Conservation (phyloP, 129 eudicot genomes). For the Lonicera japonica region DNA sequence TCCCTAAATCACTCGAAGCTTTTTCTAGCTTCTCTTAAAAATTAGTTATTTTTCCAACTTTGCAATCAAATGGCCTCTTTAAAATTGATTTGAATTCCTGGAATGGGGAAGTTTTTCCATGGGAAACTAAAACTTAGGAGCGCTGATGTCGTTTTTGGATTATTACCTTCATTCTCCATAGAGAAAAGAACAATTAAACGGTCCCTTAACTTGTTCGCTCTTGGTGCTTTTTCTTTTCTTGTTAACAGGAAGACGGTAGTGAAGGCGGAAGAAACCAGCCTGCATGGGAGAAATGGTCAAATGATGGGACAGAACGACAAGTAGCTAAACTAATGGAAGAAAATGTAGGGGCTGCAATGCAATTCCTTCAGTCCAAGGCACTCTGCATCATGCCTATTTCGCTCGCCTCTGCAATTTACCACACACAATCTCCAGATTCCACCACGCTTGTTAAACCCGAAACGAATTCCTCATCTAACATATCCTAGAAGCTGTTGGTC, state of each 20-base stretch:
- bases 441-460: slow-evolving; percentile 66
- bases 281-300: slow-evolving; percentile 99
- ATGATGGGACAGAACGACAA: slow-evolving; percentile 89
- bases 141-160: too few species aligned
- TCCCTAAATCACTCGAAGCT: too few species aligned
- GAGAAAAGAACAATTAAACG: too few species aligned
- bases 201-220: too few species aligned
- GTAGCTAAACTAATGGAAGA: slow-evolving; percentile 97
- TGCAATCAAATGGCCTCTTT: too few species aligned
- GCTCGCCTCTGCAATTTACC: slow-evolving; percentile 90
- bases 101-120: too few species aligned
- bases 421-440: slow-evolving; percentile 74
- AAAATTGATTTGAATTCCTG: too few species aligned
- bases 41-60: too few species aligned
- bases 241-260: slow-evolving; percentile 58
- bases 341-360: slow-evolving; percentile 98
- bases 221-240: too few species aligned
- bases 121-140: too few species aligned
- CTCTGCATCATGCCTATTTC: slow-evolving; percentile 97
- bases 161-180: too few species aligned
- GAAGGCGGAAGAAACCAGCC: slow-evolving; percentile 80
- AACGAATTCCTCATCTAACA: slow-evolving; percentile 20
- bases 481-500: slow-evolving; percentile 9
- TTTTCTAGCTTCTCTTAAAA: too few species aligned
- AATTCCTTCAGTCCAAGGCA: slow-evolving; percentile 90